phyloP scores from a whole-genome alignment of 1,139 yeast genomes.

The Candida tetrigidarum region DNA sequence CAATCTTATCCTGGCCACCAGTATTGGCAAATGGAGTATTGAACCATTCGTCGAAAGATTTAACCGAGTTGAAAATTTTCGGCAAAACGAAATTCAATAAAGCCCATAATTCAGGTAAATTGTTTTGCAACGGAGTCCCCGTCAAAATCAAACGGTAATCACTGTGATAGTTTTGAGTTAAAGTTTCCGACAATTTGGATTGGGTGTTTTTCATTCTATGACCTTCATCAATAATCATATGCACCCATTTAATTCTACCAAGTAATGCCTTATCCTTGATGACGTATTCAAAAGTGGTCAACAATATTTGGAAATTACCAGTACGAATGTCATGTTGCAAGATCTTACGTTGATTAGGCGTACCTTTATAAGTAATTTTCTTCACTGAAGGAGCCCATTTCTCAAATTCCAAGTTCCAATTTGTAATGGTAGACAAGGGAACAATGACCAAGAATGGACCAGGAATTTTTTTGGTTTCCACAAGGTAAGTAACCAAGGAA shows the following conservation, averaged over 20 bases:
- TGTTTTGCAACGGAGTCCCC: constrained; percentile 87
- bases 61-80: constrained; percentile 79
- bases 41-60: constrained; percentile 89
- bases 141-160: constrained; percentile 81
- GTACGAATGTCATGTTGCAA: constrained; percentile 63
- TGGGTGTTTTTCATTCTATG: constrained; percentile 85
- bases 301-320: constrained; percentile 74
- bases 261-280: constrained; percentile 74
- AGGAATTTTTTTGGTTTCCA: constrained; percentile 73
- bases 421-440: constrained; percentile 81
- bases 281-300: constrained; percentile 81
- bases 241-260: constrained; percentile 75
- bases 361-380: constrained; percentile 74
- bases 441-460: constrained; percentile 84
- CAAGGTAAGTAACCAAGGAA: constrained; percentile 83
- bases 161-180: constrained; percentile 73
- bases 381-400: constrained; percentile 84
- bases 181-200: constrained; percentile 72
- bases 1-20: constrained; percentile 81
- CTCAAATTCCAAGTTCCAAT: constrained; percentile 85
- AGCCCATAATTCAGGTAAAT: constrained; percentile 87
- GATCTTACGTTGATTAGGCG: constrained; percentile 69
- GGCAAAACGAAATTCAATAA: constrained; percentile 77
- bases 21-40: constrained; percentile 85
- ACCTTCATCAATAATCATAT: constrained; percentile 90